Percentiles rank a stretch among this genome's conserved stretches.
Evolutionary conservation across 208 protist species (phyloP).

Genomic region (Leishmania braziliensis): DNA sequence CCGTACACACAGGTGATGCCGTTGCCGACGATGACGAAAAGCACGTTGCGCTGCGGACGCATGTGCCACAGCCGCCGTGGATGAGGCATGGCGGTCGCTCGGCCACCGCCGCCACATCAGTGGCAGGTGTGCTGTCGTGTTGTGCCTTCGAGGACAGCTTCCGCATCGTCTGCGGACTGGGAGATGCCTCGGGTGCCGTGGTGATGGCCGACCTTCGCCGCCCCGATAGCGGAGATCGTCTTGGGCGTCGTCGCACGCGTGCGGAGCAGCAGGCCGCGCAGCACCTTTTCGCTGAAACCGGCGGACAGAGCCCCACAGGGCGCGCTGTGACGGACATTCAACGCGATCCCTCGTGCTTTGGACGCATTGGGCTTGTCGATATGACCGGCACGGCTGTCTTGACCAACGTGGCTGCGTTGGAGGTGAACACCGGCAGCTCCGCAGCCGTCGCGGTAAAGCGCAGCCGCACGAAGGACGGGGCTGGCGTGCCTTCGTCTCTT

Average conservation of each 20-base stretch:
- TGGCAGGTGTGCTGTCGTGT: constrained; percentile 66
- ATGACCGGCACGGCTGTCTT: constrained; percentile 34
- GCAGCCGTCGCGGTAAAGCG: neutral
- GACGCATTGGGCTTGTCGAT: constrained; percentile 61
- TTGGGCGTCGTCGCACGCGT: constrained; percentile 8
- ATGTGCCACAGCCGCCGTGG: constrained; percentile 51
- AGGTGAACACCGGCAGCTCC: constrained; percentile 5
- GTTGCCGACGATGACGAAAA: neutral
- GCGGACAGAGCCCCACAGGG: constrained; percentile 34
- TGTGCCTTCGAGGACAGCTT: constrained; percentile 51
- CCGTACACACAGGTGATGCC: neutral
- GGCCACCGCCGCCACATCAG: constrained; percentile 9
- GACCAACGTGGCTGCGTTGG: constrained; percentile 41
- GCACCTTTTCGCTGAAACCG: constrained; percentile 10
- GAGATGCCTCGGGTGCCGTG: constrained; percentile 53
- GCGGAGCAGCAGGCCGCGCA: constrained; percentile 1
- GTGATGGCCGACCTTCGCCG: constrained; percentile 64
- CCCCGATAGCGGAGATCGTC: constrained; percentile 11
- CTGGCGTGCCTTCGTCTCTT: neutral
- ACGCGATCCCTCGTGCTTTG: constrained; percentile 27
- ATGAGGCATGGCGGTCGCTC: constrained; percentile 17
- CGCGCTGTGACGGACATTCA: constrained; percentile 51
- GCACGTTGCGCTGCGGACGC: constrained; percentile 4
- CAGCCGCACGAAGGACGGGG: neutral
- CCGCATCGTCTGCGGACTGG: constrained; percentile 70